A percentile compares a stretch with the other conserved stretches of the same genome.
Evolutionary conservation across 805 yeast species (phyloP).

Genomic region (Spathaspora arborariae): DNA sequence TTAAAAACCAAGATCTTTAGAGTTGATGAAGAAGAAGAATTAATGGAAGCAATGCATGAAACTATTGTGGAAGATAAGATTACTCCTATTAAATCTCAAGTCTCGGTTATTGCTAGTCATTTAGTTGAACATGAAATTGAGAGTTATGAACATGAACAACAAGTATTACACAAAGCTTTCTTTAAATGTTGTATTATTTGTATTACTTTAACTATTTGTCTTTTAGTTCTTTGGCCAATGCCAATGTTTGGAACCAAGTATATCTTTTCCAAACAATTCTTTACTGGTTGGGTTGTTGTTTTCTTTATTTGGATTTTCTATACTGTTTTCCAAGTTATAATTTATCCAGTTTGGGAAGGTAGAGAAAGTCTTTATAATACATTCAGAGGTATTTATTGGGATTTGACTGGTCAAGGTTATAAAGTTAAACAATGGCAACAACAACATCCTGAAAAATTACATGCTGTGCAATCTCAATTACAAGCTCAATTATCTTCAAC

Average conservation of each 20-base stretch:
- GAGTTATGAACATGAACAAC: slow-evolving; percentile 45
- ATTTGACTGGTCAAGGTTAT: slow-evolving; percentile 66
- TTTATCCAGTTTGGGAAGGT: slow-evolving; percentile 75
- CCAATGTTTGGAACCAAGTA: slow-evolving; percentile 86
- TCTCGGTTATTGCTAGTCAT: slow-evolving; percentile 37
- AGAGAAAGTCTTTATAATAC: slow-evolving; percentile 62
- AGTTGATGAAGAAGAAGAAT: slow-evolving; percentile 70
- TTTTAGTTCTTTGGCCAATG: slow-evolving; percentile 85
- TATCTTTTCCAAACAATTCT: slow-evolving; percentile 69
- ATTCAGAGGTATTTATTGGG: slow-evolving; percentile 82
- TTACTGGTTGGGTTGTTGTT: slow-evolving; percentile 87
- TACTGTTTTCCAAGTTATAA: slow-evolving; percentile 56
- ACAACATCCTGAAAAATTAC: slow-evolving; percentile 68
- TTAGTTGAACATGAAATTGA: slow-evolving; percentile 24
- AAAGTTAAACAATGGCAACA: slow-evolving; percentile 76
- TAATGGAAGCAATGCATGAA: slow-evolving; percentile 35
- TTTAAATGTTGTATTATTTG: slow-evolving; percentile 61
- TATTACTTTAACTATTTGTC: slow-evolving; percentile 53
- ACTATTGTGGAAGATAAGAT: slow-evolving; percentile 22
- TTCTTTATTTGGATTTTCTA: slow-evolving; percentile 78
- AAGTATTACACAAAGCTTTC: slow-evolving; percentile 51
- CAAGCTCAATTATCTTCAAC: slow-evolving; percentile 24
- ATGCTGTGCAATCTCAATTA: slow-evolving; percentile 67
- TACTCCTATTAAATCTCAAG: slow-evolving; percentile 34
- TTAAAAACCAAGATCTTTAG: slow-evolving; percentile 53